Conservation (phyloP, 441 rosid species). For the Eugenia klotzschiana region DNA sequence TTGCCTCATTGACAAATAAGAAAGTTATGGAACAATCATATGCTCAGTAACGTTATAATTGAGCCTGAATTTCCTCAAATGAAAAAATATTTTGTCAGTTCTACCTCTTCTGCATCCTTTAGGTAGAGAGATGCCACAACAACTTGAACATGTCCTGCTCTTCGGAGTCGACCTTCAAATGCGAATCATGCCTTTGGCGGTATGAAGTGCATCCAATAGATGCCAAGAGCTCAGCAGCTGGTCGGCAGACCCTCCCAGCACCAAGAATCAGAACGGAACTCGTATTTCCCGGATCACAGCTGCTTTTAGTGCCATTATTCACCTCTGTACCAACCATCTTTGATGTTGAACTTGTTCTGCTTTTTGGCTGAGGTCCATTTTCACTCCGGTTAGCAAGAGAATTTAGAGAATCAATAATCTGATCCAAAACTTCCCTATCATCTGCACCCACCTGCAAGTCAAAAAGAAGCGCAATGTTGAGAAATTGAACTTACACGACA, state of each 20-base stretch:
- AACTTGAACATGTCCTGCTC: conserved; percentile 44
- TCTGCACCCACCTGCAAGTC: conserved; percentile 78
- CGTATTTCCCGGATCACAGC: conserved; percentile 19
- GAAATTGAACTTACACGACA: not conserved
- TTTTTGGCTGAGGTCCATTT: conserved; percentile 13
- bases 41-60: not conserved
- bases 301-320: conserved; percentile 23
- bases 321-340: conserved; percentile 39
- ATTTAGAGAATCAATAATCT: conserved; percentile 73
- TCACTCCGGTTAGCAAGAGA: conserved; percentile 55
- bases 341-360: conserved; percentile 31
- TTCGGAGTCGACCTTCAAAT: conserved; percentile 23
- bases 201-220: conserved; percentile 38
- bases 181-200: conserved; percentile 27
- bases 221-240: conserved; percentile 72
- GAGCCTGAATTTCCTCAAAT: not conserved
- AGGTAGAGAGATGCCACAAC: conserved; percentile 76
- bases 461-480: conserved; percentile 1
- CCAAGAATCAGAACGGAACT: conserved; percentile 66
- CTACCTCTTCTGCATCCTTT: conserved; percentile 91
- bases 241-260: conserved; percentile 89
- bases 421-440: conserved; percentile 58
- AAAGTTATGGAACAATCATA: not conserved
- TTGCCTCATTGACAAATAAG: not conserved
- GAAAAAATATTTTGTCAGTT: not conserved